phyloP scores from a whole-genome alignment of 1,284 basidiomycete species.

The Coniferiporia sulphurascens region DNA sequence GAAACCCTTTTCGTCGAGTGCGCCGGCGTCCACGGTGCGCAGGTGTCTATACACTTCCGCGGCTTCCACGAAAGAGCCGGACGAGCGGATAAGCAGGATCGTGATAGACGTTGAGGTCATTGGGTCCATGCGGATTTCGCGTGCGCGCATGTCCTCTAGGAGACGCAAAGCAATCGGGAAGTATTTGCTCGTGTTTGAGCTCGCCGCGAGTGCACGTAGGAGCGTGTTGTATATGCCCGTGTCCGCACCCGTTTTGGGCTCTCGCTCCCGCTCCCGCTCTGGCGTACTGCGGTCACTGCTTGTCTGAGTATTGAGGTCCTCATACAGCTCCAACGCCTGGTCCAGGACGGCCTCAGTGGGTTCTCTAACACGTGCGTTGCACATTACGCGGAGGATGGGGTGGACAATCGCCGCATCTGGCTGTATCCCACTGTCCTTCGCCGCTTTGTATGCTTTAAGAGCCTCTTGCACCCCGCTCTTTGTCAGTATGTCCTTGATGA shows the following conservation, averaged over 20 bases:
- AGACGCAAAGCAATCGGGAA: constrained; percentile 45
- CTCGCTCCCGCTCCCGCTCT: background rate
- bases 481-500: constrained; percentile 44
- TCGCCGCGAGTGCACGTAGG: constrained; percentile 47
- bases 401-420: constrained; percentile 46
- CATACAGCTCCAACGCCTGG: constrained; percentile 46
- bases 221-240: constrained; percentile 51
- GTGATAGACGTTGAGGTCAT: constrained; percentile 48
- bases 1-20: constrained; percentile 55
- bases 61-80: constrained; percentile 51
- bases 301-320: background rate
- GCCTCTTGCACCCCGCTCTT: constrained; percentile 33
- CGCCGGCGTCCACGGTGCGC: constrained; percentile 32
- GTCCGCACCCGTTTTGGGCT: constrained; percentile 29
- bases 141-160: constrained; percentile 46
- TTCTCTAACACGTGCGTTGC: constrained; percentile 30
- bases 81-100: constrained; percentile 54
- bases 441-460: constrained; percentile 42
- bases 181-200: constrained; percentile 40
- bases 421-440: constrained; percentile 36
- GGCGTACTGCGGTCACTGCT: background rate
- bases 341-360: constrained; percentile 41
- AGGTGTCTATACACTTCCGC: constrained; percentile 54
- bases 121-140: constrained; percentile 31
- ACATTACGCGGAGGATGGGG: constrained; percentile 49